These are phyloP conservation scores for Coleophoma cylindrospora DNA, from an alignment of 2,329 filamentous ascomycete species.

Conservation along the genomic window DNA sequence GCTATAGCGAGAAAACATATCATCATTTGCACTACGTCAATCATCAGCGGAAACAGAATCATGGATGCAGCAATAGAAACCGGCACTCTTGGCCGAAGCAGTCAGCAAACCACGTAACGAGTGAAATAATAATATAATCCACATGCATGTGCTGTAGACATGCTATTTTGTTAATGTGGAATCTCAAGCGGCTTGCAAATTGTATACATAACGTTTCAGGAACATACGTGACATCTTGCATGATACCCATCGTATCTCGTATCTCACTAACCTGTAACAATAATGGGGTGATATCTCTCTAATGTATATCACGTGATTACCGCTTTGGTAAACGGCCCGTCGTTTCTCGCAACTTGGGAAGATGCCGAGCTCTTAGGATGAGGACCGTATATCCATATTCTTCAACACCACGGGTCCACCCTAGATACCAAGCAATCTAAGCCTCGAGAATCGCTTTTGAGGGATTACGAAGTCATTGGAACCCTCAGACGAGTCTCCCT, in stretches of 20 bases:
- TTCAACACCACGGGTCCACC: conserved; percentile 17
- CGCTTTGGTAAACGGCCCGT: background rate
- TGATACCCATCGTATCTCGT: no score
- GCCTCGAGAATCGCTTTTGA: conserved; percentile 8
- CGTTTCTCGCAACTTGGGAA: conserved; percentile 6
- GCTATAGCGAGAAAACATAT: conserved; percentile 67
- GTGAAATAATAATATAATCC: background rate
- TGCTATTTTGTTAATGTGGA: background rate
- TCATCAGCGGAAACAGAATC: conserved; percentile 84
- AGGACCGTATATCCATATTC: conserved; percentile 18
- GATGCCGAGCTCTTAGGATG: conserved; percentile 12
- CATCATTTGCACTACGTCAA: conserved; percentile 86
- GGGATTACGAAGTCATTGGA: conserved; percentile 6
- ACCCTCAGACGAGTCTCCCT: conserved; percentile 8
- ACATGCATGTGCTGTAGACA: background rate
- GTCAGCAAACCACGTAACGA: conserved; percentile 1
- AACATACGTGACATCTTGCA: no score
- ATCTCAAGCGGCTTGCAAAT: no score
- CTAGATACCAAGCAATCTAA: conserved; percentile 7
- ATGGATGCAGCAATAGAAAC: conserved; percentile 82
- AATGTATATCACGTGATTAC: background rate
- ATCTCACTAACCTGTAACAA: no score
- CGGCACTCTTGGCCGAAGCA: conserved; percentile 20
- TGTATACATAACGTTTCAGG: no score
- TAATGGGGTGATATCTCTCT: no score